Base-by-base conservation (phyloP, 768 basidiomycete genomes). In the Baorangia bicolor region DNA sequence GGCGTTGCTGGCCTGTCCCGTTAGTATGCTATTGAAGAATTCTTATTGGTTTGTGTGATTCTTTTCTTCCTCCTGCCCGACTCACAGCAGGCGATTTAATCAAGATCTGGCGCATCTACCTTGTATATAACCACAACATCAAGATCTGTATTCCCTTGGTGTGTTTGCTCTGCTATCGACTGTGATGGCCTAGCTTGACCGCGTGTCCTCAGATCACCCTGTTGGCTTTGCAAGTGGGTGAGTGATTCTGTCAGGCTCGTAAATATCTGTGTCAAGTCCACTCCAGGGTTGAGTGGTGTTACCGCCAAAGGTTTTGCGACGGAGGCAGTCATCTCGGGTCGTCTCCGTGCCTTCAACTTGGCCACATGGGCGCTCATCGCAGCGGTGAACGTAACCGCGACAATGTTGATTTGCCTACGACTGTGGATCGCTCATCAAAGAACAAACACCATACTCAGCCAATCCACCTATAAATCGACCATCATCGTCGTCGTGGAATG, bases 21-120 rank as follows among this genome's bases (percentile, higher is more conserved):
- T n/a, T 13, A 67, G 67, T 61, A 34, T 4, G 33, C 35, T 13
- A 45, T 64, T 12, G 62, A 64, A 59, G 64, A 57, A 13, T 21
- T 54, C 5, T 44, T 67, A 11, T 25, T 67, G 48, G 66, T 69
- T 5, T 0, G 63, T 62, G 6, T 25, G 10, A 14, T 28, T n/a
- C 6, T 21, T 45, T 20, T 41, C 25, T 3, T 34, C n/a, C 6
- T 27, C 2, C 13, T 5, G 3, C 30, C 35, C 5, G 34, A 28
- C 51, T 64, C 37, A 51, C 33, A 2, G n/a, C 16, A 16, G 8
- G 28, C 10, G 7, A 46, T 23, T 8, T 11, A 13, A 58, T 35
- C 23, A 34, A 64, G 66, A 64, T 67, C 12, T 69, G 66, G 66
- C 68, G 67, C 27, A 46, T 66, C 11, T 67, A 42, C 42, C 12